Conservation (phyloP, 345 rosid genomes). For the Dipteronia sinensis region DNA sequence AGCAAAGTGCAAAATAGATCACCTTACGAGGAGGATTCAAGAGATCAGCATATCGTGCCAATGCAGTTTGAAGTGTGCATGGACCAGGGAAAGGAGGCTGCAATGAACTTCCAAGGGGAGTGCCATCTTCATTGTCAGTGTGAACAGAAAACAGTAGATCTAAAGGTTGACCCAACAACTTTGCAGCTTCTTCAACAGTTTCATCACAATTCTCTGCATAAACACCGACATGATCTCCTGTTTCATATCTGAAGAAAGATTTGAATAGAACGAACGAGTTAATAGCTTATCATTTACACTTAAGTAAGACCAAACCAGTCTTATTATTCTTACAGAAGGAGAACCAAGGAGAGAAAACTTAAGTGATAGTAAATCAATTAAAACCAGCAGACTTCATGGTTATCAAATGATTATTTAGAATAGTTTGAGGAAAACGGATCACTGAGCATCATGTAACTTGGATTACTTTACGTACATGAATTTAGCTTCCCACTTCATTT, state of each 20-base stretch:
- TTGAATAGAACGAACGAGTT: neutral
- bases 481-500: neutral
- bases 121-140: constrained; percentile 74
- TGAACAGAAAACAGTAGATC: constrained; percentile 79
- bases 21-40: constrained; percentile 89
- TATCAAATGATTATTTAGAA: neutral
- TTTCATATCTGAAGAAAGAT: constrained; percentile 64
- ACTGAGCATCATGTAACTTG: neutral
- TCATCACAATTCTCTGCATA: constrained; percentile 73
- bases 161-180: constrained; percentile 63
- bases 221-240: constrained; percentile 75
- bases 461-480: neutral
- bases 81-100: constrained; percentile 86
- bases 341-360: neutral
- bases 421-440: neutral
- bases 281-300: neutral
- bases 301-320: neutral
- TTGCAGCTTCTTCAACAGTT: constrained; percentile 74
- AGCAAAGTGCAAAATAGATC: constrained; percentile 7
- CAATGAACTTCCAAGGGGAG: constrained; percentile 64
- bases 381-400: neutral
- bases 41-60: constrained; percentile 75
- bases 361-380: neutral
- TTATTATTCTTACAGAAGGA: neutral
- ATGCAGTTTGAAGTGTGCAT: constrained; percentile 67